Percentiles rank a stretch among this genome's conserved stretches.
Conservation (phyloP, 2,329 filamentous ascomycete genomes). For the Phaeosphaeria sp. region DNA sequence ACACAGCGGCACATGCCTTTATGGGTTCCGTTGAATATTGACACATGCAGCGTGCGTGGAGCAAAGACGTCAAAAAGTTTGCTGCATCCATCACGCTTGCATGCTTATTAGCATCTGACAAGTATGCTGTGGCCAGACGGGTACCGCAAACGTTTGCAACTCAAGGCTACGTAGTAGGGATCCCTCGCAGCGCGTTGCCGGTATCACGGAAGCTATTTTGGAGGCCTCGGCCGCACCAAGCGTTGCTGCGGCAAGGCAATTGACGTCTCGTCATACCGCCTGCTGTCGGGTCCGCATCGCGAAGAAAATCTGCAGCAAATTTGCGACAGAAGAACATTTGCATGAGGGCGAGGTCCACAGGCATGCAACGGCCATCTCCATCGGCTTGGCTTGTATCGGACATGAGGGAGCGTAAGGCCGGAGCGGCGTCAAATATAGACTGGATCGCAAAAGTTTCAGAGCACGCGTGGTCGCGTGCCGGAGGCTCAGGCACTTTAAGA, state of each 20-base stretch:
- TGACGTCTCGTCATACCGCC: slow-evolving; percentile 29
- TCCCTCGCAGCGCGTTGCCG: slow-evolving; percentile 21
- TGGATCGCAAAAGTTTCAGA: slow-evolving; percentile 28
- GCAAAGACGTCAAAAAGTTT: slow-evolving; percentile 38
- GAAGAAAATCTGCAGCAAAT: slow-evolving; percentile 34
- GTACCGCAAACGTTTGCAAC: slow-evolving; percentile 26
- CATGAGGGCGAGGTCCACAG: slow-evolving; percentile 20
- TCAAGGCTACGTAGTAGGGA: slow-evolving; percentile 23
- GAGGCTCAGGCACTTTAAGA: slow-evolving; percentile 36
- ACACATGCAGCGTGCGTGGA: slow-evolving; percentile 32
- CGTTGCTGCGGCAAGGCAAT: slow-evolving; percentile 24
- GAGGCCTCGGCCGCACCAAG: slow-evolving; percentile 13
- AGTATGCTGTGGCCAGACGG: slow-evolving; percentile 25
- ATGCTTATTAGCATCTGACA: slow-evolving; percentile 37
- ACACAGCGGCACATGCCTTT: background rate
- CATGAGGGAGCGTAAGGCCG: slow-evolving; percentile 30
- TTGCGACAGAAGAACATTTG: slow-evolving; percentile 26
- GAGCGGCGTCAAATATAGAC: slow-evolving; percentile 34
- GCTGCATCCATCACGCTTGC: slow-evolving; percentile 31
- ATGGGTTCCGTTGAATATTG: slow-evolving; percentile 29
- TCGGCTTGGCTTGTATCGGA: slow-evolving; percentile 25
- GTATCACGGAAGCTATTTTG: slow-evolving; percentile 22
- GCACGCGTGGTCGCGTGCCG: slow-evolving; percentile 39
- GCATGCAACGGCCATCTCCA: slow-evolving; percentile 26
- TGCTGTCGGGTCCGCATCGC: slow-evolving; percentile 21